These are phyloP conservation scores for Fusarium sp. DNA, from an alignment of 2,329 filamentous ascomycete genomes.

Conservation along the genomic window DNA sequence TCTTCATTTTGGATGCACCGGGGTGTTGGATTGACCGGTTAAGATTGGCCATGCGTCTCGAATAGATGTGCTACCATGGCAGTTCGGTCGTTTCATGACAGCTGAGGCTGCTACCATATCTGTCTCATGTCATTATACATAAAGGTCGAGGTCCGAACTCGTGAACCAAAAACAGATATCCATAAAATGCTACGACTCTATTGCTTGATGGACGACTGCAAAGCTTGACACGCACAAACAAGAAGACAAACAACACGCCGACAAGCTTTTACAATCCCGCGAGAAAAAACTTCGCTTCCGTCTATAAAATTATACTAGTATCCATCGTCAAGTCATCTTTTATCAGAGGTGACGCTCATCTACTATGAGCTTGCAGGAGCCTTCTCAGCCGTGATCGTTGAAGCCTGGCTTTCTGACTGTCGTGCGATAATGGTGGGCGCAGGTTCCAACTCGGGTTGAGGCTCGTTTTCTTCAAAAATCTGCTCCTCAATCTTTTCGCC, in stretches of 20 bases:
- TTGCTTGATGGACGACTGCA: conserved; percentile 1
- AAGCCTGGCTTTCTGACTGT: conserved; percentile 2
- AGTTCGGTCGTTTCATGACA: background rate
- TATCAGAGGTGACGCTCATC: conserved; percentile 2
- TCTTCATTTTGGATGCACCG: background rate
- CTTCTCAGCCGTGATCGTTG: conserved; percentile 25
- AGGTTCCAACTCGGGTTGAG: conserved; percentile 35
- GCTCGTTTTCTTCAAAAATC: conserved; percentile 57
- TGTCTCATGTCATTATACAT: background rate
- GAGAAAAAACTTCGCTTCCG: conserved; percentile 18
- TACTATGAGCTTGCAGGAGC: conserved; percentile 17
- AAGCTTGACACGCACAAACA: conserved; percentile 25
- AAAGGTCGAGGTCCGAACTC: conserved; percentile 36
- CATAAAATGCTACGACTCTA: conserved; percentile 34
- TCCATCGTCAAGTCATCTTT: conserved; percentile 43
- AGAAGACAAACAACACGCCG: conserved; percentile 26
- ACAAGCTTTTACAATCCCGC: conserved; percentile 27
- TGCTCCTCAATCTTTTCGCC: conserved; percentile 60
- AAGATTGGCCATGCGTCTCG: background rate
- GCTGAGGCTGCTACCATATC: background rate
- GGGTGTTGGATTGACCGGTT: background rate
- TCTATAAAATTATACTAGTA: conserved; percentile 37
- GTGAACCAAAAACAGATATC: conserved; percentile 43
- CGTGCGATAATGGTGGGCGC: conserved; percentile 35
- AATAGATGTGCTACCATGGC: background rate